These are phyloP conservation scores for Globisporangium barbulae DNA, from an alignment of 352 stramenopile genomes.

Conservation along the genomic window DNA sequence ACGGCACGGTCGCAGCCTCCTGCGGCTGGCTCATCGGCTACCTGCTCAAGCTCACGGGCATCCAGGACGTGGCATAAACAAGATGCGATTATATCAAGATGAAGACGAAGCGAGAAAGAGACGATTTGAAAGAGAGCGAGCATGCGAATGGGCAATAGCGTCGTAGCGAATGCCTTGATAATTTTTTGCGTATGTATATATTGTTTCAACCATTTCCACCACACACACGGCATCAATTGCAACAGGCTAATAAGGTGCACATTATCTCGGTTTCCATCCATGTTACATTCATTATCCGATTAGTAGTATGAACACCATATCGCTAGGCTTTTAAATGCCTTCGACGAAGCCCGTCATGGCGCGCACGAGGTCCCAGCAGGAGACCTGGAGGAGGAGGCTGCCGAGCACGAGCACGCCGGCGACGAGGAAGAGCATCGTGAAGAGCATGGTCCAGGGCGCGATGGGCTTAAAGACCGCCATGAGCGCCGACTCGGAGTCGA, in stretches of 20 bases:
- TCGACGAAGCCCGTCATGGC: slow-evolving; percentile 67
- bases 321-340: slow-evolving; percentile 17
- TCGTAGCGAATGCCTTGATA: slow-evolving; percentile 1
- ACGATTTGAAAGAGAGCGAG: background rate
- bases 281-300: background rate
- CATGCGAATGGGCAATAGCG: slow-evolving; percentile 1
- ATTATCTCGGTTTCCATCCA: background rate
- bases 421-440: slow-evolving; percentile 56
- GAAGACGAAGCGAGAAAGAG: background rate
- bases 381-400: slow-evolving; percentile 48
- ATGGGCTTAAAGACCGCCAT: slow-evolving; percentile 61
- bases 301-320: background rate
- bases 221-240: background rate
- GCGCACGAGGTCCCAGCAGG: slow-evolving; percentile 48
- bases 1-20: slow-evolving; percentile 67
- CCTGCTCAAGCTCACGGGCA: slow-evolving; percentile 74
- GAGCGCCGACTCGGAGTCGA: slow-evolving; percentile 56
- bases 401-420: slow-evolving; percentile 38
- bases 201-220: background rate
- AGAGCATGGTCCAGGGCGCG: slow-evolving; percentile 53
- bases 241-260: too few species aligned
- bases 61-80: slow-evolving; percentile 67
- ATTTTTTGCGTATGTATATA: background rate
- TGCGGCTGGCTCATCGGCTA: slow-evolving; percentile 83
- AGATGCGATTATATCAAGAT: background rate